Evolutionary conservation across 2,329 filamentous ascomycete genomes (phyloP).

Genomic region (Neofusicoccum ribis): DNA sequence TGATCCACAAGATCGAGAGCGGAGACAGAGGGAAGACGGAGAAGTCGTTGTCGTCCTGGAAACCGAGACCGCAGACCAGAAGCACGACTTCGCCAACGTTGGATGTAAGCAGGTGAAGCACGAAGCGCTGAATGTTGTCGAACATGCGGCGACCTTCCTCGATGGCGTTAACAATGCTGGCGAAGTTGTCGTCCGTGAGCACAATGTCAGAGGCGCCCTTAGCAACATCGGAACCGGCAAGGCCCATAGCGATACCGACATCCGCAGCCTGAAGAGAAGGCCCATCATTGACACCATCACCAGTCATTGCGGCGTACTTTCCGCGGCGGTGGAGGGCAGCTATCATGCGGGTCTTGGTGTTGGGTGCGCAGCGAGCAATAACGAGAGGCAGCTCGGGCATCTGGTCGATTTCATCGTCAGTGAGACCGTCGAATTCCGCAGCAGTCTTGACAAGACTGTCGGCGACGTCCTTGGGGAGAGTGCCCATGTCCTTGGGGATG

Average conservation of each 20-base stretch:
- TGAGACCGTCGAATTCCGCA: constrained; percentile 22
- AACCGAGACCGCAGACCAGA: constrained; percentile 36
- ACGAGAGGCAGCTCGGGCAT: constrained; percentile 22
- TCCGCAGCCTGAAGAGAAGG: constrained; percentile 48
- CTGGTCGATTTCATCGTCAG: constrained; percentile 22
- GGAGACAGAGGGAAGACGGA: constrained; percentile 40
- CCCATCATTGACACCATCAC: constrained; percentile 49
- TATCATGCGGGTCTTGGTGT: constrained; percentile 23
- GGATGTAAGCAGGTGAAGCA: constrained; percentile 33
- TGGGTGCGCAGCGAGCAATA: constrained; percentile 23
- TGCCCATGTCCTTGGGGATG: constrained; percentile 23
- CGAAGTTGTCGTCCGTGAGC: constrained; percentile 48
- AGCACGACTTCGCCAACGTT: constrained; percentile 38
- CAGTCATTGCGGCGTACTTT: constrained; percentile 45
- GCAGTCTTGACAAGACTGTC: constrained; percentile 22
- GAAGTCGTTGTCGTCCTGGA: constrained; percentile 33
- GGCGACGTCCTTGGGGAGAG: constrained; percentile 16
- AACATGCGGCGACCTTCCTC: constrained; percentile 48
- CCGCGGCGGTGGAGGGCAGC: constrained; percentile 41
- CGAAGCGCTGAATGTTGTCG: constrained; percentile 48
- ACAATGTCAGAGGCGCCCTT: constrained; percentile 47
- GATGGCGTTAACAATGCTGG: constrained; percentile 47
- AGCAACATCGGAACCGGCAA: constrained; percentile 46
- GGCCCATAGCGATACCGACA: constrained; percentile 48
- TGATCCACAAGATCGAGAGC: constrained; percentile 41